Evolutionary conservation across 345 rosid species (phyloP).

Genomic region (Lepidium aucheri): DNA sequence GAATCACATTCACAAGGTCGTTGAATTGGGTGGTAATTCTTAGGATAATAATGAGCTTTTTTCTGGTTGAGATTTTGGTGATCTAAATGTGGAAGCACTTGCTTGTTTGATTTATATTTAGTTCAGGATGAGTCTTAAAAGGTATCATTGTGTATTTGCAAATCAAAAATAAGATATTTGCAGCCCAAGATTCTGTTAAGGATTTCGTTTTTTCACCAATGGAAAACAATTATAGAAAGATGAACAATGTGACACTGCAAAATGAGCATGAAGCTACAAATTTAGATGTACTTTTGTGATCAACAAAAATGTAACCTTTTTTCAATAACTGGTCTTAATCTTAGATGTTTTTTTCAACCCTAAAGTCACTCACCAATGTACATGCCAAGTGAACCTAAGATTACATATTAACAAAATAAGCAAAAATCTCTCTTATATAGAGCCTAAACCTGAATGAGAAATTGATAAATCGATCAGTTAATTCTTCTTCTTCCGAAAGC

Average conservation of each 20-base stretch:
- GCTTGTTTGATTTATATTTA: background rate
- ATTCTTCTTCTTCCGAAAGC: conserved; percentile 32
- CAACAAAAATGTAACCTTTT: background rate
- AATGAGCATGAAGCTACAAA: background rate
- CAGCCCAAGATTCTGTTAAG: conserved; percentile 43
- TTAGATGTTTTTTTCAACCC: background rate
- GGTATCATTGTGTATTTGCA: conserved; percentile 22
- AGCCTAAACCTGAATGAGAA: background rate
- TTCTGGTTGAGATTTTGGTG: background rate
- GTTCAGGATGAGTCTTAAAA: too few species aligned
- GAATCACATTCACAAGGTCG: background rate
- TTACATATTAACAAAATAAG: conserved; percentile 9
- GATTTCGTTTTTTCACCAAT: conserved; percentile 43
- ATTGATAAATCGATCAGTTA: background rate
- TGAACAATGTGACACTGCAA: conserved; percentile 11
- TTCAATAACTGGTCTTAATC: background rate
- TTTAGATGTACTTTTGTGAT: background rate
- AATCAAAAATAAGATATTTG: conserved; percentile 41
- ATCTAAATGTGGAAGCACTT: background rate
- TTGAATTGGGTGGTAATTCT: background rate
- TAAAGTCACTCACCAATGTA: background rate
- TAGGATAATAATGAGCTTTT: too few species aligned
- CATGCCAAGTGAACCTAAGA: background rate
- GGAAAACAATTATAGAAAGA: conserved; percentile 21
- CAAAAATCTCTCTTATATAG: background rate